Percentiles rank a stretch among this genome's conserved stretches.
These are phyloP conservation scores for Royoungia palumana DNA, from an alignment of 768 basidiomycete species.

Conservation along the genomic window DNA sequence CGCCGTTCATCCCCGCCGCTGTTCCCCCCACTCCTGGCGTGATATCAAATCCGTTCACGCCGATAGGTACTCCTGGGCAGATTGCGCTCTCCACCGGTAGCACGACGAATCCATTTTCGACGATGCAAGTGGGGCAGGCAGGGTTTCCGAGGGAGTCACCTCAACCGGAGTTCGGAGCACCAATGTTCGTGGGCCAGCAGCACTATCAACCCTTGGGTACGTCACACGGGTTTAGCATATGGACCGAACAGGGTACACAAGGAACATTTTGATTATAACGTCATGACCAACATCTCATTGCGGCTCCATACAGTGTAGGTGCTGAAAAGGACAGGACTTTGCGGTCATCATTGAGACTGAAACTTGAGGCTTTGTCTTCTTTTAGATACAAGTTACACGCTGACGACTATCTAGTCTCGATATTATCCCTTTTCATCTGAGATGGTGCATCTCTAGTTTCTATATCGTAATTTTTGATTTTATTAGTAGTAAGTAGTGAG, in stretches of 20 bases:
- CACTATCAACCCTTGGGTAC: slow-evolving; percentile 21
- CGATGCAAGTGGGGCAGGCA: slow-evolving; percentile 10
- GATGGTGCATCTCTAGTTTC: too few relatives aligned
- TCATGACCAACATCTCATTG: too few relatives aligned
- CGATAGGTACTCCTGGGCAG: slow-evolving; percentile 14
- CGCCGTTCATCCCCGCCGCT: slow-evolving; percentile 1
- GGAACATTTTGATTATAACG: slow-evolving; percentile 15
- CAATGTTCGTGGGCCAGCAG: slow-evolving; percentile 20
- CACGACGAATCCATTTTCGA: slow-evolving; percentile 18
- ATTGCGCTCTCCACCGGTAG: slow-evolving; percentile 18
- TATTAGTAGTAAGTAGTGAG: too few relatives aligned
- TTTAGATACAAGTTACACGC: too few relatives aligned
- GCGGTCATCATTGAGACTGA: too few relatives aligned
- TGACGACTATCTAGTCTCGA: too few relatives aligned
- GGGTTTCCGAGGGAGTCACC: slow-evolving; percentile 27
- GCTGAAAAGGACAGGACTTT: too few relatives aligned
- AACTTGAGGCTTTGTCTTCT: too few relatives aligned
- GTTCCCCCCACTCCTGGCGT: not conserved
- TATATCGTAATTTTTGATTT: too few relatives aligned
- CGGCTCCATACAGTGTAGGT: too few relatives aligned
- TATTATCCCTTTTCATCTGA: too few relatives aligned
- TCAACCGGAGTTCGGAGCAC: slow-evolving; percentile 23
- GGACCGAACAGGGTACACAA: slow-evolving; percentile 16
- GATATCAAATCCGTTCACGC: slow-evolving; percentile 23
- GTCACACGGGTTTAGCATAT: slow-evolving; percentile 14